phyloP scores from a whole-genome alignment of 257 asterid genomes.

The Plantago major region DNA sequence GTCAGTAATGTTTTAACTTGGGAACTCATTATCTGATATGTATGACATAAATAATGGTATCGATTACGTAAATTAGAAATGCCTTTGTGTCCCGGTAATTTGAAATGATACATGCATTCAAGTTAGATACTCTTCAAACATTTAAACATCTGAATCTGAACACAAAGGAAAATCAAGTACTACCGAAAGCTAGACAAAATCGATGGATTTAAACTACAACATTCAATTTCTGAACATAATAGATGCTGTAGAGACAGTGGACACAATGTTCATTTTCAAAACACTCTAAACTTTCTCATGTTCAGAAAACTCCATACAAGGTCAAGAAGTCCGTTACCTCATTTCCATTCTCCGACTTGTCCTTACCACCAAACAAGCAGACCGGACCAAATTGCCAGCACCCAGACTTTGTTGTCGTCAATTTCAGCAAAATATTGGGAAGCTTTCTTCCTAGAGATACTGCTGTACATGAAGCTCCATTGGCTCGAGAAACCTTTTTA shows the following conservation, averaged over 20 bases:
- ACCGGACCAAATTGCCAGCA: constrained; percentile 30
- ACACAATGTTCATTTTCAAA: too few relatives aligned
- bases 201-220: neutral
- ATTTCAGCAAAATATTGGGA: constrained; percentile 27
- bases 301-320: too few relatives aligned
- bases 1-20: too few relatives aligned
- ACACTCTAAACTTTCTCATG: neutral
- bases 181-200: neutral
- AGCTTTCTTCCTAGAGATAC: constrained; percentile 26
- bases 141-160: neutral
- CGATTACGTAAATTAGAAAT: neutral
- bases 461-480: constrained; percentile 26
- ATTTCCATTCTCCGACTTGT: constrained; percentile 42
- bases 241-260: neutral
- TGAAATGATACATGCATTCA: too few relatives aligned
- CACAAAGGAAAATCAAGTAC: neutral
- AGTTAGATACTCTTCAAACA: neutral
- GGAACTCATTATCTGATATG: too few relatives aligned
- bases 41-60: too few relatives aligned
- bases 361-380: constrained; percentile 58
- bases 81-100: neutral
- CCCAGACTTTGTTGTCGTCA: constrained; percentile 22
- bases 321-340: constrained; percentile 36
- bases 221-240: neutral
- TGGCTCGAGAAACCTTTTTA: constrained; percentile 4